These are phyloP conservation scores for Phialocephala subalpina DNA, from an alignment of 2,329 filamentous ascomycete species.

Conservation along the genomic window DNA sequence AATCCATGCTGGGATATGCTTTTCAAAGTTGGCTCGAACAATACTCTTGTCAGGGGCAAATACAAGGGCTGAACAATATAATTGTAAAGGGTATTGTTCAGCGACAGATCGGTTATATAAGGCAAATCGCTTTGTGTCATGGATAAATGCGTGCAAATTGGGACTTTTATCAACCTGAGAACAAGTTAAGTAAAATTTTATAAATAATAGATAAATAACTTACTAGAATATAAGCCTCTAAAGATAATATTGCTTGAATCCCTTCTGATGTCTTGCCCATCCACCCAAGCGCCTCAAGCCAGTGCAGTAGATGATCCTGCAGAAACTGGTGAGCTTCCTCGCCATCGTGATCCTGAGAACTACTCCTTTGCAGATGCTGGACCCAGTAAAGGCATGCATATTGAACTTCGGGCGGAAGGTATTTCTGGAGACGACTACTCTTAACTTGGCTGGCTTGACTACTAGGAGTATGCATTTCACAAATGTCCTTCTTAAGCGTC, in stretches of 20 bases:
- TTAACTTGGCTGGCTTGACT: constrained; percentile 16
- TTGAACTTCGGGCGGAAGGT: constrained; percentile 30
- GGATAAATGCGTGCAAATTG: no score
- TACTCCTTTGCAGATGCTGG: constrained; percentile 41
- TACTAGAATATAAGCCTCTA: constrained; percentile 21
- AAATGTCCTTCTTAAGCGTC: constrained; percentile 27
- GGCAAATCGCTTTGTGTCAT: no score
- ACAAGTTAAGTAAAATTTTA: no score
- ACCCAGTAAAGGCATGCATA: constrained; percentile 49
- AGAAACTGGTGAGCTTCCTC: constrained; percentile 44
- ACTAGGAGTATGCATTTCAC: constrained; percentile 12
- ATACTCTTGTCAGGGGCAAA: no score
- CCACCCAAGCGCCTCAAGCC: constrained; percentile 33
- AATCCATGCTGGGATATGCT: no score
- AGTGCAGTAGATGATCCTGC: constrained; percentile 40
- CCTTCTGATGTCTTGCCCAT: constrained; percentile 31
- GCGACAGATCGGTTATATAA: no score
- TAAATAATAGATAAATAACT: constrained; percentile 3
- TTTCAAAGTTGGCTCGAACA: no score
- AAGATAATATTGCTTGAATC: constrained; percentile 15
- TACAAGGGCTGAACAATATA: no score
- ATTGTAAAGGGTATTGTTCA: no score
- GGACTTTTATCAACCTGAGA: no score
- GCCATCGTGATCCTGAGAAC: no score
- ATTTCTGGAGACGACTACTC: constrained; percentile 16